These are phyloP conservation scores for Prorocentrum cordatum DNA, from an alignment of 169 alveolate species.

Conservation along the genomic window DNA sequence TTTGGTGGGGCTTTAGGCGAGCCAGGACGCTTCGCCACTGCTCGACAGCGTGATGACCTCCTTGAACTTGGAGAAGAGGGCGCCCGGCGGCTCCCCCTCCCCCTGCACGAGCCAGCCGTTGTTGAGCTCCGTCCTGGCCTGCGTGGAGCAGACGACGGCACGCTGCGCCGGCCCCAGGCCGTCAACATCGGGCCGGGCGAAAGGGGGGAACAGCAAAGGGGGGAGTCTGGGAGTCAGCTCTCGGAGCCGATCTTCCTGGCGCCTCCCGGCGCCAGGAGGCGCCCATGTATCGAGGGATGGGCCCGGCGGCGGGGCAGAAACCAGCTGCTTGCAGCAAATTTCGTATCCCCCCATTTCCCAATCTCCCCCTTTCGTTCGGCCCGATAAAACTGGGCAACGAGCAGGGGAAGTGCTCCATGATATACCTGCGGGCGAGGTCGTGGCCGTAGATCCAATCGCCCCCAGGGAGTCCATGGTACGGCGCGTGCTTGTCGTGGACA, in stretches of 20 bases:
- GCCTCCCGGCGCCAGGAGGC: no score
- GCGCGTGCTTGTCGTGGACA: not conserved
- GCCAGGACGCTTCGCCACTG: no score
- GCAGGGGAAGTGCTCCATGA: not conserved
- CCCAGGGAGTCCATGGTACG: not conserved
- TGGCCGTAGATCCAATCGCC: not conserved
- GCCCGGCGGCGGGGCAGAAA: no score
- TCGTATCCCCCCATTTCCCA: no score
- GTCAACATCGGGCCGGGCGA: no score
- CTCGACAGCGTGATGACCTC: not conserved
- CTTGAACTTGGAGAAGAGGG: not conserved
- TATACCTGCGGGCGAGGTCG: not conserved
- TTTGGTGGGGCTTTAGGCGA: no score
- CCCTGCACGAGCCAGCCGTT: not conserved
- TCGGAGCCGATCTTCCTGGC: no score
- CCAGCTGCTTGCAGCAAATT: no score
- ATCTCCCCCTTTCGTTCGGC: no score
- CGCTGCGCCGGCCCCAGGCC: not conserved
- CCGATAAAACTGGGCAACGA: not conserved
- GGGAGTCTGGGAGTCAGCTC: no score
- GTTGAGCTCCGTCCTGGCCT: not conserved
- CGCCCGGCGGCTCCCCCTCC: not conserved
- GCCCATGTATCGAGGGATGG: no score
- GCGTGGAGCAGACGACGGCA: not conserved
- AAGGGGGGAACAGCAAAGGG: no score